Evolutionary conservation across 306 rosid genomes (phyloP).

Genomic region (Prunus kanzakura): DNA sequence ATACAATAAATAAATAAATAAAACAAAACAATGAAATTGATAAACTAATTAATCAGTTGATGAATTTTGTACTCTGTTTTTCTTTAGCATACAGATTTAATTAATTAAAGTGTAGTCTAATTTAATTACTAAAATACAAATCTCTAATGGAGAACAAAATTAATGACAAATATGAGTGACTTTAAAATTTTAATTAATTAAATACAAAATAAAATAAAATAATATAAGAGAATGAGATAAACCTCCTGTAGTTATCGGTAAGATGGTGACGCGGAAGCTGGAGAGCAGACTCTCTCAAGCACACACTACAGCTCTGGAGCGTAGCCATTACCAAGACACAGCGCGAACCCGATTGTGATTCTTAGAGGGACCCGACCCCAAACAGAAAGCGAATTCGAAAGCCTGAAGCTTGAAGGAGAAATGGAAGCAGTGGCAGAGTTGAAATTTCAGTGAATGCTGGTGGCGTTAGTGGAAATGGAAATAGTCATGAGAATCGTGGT

Average conservation of each 20-base stretch:
- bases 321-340: conserved; percentile 31
- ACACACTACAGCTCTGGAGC: conserved; percentile 39
- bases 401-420: background rate
- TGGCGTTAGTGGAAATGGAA: conserved; percentile 6
- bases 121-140: background rate
- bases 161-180: background rate
- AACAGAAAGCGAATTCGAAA: background rate
- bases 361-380: conserved; percentile 7
- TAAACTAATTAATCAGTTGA: background rate
- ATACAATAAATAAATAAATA: background rate
- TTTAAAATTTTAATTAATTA: background rate
- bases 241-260: conserved; percentile 42
- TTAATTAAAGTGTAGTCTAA: background rate
- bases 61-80: background rate
- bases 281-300: conserved; percentile 38
- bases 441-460: conserved; percentile 11
- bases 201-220: background rate
- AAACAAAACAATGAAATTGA: background rate
- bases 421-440: background rate
- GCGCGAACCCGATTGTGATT: background rate
- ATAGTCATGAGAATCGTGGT: conserved; percentile 5
- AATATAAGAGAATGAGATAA: background rate
- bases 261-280: conserved; percentile 42
- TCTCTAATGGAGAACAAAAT: background rate
- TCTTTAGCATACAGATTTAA: background rate